phyloP scores from a whole-genome alignment of 1,284 basidiomycete species.

The Irpex lacteus region DNA sequence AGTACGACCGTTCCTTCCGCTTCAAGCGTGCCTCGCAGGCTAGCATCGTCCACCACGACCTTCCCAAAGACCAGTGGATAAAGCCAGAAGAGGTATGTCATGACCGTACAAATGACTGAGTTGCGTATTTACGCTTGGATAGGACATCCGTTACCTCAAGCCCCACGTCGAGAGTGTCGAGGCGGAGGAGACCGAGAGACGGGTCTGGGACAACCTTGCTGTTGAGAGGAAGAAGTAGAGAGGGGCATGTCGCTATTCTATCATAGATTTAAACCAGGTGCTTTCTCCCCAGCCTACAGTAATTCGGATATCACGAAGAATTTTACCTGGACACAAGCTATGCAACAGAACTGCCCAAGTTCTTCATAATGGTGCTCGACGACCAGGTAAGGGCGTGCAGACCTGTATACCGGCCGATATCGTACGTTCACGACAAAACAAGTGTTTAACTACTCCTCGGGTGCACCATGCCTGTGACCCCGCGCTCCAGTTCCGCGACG shows the following conservation, averaged over 20 bases:
- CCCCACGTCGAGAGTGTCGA: constrained; percentile 78
- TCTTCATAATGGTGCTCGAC: background rate
- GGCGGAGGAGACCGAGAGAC: constrained; percentile 80
- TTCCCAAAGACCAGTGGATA: constrained; percentile 88
- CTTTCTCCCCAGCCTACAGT: background rate
- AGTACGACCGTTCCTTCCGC: constrained; percentile 92
- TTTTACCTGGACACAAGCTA: background rate
- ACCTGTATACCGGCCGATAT: no score
- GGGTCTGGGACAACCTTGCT: constrained; percentile 78
- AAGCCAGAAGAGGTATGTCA: constrained; percentile 70
- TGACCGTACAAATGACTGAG: background rate
- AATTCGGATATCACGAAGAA: background rate
- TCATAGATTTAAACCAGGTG: background rate
- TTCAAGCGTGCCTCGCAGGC: constrained; percentile 83
- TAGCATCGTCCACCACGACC: constrained; percentile 77
- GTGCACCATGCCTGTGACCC: no score
- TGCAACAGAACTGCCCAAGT: background rate
- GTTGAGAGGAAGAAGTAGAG: constrained; percentile 58
- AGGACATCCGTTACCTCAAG: constrained; percentile 92
- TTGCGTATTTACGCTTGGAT: constrained; percentile 7
- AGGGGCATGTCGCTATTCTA: background rate
- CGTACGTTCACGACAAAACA: no score
- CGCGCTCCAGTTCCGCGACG: no score
- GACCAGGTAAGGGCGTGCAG: background rate
- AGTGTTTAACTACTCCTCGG: no score